Evolutionary conservation across 352 stramenopile species (phyloP).

Genomic region (Albugo candida): DNA sequence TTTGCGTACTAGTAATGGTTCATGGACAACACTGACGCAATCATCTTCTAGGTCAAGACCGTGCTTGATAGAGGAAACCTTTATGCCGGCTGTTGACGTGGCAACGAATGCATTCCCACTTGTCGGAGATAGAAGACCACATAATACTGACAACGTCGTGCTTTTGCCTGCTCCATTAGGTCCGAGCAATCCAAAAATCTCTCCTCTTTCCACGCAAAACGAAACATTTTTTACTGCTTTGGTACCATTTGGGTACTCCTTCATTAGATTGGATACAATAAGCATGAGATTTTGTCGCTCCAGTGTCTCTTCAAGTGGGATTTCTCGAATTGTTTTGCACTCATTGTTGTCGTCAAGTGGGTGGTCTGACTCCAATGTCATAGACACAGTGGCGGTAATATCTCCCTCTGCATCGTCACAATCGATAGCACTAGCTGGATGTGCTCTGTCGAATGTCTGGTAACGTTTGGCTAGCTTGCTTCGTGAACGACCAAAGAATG

Average conservation of each 20-base stretch:
- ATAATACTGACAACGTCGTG: conserved; percentile 92
- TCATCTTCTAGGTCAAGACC: not conserved
- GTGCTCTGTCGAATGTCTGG: not conserved
- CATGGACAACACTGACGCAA: conserved; percentile 16
- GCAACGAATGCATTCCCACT: conserved; percentile 41
- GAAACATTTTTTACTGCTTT: conserved; percentile 65
- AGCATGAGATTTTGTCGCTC: conserved; percentile 31
- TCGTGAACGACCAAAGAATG: not conserved
- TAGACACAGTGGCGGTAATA: not conserved
- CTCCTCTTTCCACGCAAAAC: conserved; percentile 75
- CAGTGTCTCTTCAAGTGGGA: conserved; percentile 32
- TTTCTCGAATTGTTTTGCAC: conserved; percentile 36
- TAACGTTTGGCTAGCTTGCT: conserved; percentile 1
- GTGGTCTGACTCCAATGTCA: not conserved
- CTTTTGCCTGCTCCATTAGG: conserved; percentile 91
- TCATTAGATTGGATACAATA: conserved; percentile 32
- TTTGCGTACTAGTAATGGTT: conserved; percentile 32
- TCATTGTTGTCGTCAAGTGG: conserved; percentile 9
- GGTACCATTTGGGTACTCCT: conserved; percentile 57
- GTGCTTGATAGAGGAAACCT: not conserved
- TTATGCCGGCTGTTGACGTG: conserved; percentile 8
- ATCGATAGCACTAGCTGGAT: conserved; percentile 3
- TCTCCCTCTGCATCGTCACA: conserved; percentile 7
- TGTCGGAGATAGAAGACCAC: conserved; percentile 77
- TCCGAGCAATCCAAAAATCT: conserved; percentile 86